Evolutionary conservation across 2,329 filamentous ascomycete species (phyloP).

Genomic region (Ilyonectria destructans): DNA sequence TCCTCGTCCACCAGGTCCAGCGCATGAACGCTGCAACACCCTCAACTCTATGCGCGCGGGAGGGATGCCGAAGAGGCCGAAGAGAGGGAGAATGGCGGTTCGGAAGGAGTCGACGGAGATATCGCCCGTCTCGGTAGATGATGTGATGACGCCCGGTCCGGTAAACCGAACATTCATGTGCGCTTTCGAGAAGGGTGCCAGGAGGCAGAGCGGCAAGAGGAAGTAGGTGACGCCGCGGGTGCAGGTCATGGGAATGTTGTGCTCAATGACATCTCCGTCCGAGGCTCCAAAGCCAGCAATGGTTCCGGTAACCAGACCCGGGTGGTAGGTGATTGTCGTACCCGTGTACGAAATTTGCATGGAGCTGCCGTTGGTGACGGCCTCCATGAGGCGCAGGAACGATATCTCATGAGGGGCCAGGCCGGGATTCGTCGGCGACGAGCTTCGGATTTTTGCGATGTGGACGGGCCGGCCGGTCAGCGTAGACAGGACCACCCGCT

Average conservation of each 20-base stretch:
- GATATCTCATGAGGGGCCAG: constrained; percentile 95
- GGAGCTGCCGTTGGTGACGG: constrained; percentile 93
- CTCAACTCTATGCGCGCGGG: constrained; percentile 87
- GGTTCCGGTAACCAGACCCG: constrained; percentile 91
- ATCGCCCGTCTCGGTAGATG: constrained; percentile 86
- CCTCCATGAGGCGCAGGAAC: constrained; percentile 93
- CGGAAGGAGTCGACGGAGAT: constrained; percentile 94
- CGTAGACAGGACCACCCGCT: constrained; percentile 90
- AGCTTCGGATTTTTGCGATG: constrained; percentile 93
- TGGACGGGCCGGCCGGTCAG: constrained; percentile 91
- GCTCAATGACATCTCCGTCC: constrained; percentile 82
- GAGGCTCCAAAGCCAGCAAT: constrained; percentile 82
- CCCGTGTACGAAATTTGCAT: constrained; percentile 98
- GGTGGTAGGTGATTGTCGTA: constrained; percentile 92
- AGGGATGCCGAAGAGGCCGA: constrained; percentile 89
- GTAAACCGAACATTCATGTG: constrained; percentile 92
- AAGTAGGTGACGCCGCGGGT: constrained; percentile 92
- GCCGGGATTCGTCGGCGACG: constrained; percentile 88
- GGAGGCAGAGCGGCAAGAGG: constrained; percentile 87
- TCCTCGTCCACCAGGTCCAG: constrained; percentile 81
- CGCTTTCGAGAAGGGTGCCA: constrained; percentile 94
- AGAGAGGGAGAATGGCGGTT: constrained; percentile 92
- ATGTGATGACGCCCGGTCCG: constrained; percentile 93
- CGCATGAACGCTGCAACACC: constrained; percentile 85
- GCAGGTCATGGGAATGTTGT: constrained; percentile 84